Evolutionary conservation across 2,329 filamentous ascomycete genomes (phyloP).

Genomic region (Arthrocladium fulminans): DNA sequence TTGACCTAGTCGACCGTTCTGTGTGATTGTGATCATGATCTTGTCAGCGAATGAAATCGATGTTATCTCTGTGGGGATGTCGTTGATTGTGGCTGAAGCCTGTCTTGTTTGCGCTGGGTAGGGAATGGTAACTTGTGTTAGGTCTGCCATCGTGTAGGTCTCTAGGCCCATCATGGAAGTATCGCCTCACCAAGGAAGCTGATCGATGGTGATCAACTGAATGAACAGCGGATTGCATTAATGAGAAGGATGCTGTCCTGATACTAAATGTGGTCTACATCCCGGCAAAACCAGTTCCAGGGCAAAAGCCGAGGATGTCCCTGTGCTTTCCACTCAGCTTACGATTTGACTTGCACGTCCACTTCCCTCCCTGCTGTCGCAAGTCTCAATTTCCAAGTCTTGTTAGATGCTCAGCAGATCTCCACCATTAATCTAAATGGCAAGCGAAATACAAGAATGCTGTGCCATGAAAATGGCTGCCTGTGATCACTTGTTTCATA

Average conservation of each 20-base stretch:
- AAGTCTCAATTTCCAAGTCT: too few relatives aligned
- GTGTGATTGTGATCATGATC: conserved; percentile 80
- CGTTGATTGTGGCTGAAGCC: conserved; percentile 55
- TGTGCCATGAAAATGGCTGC: too few relatives aligned
- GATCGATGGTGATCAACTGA: neutral
- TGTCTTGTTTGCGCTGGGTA: conserved; percentile 61
- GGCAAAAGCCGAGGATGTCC: too few relatives aligned
- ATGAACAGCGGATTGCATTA: neutral
- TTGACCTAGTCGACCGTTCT: conserved; percentile 76
- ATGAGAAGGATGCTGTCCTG: too few relatives aligned
- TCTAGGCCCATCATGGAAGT: neutral
- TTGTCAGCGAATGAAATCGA: conserved; percentile 75
- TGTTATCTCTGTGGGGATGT: conserved; percentile 61
- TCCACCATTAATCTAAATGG: too few relatives aligned
- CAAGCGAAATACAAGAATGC: too few relatives aligned
- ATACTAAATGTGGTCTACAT: too few relatives aligned
- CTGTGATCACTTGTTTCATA: too few relatives aligned
- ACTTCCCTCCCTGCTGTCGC: neutral
- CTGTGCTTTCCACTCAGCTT: too few relatives aligned
- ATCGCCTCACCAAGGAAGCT: neutral
- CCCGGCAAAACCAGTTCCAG: too few relatives aligned
- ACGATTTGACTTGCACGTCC: neutral
- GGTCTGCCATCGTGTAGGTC: conserved; percentile 13
- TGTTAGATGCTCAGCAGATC: too few relatives aligned
- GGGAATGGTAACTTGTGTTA: conserved; percentile 30